A percentile compares a stretch with the other conserved stretches of the same genome.
These are phyloP conservation scores for Gentiana dahurica DNA, from an alignment of 257 asterid species.

Conservation along the genomic window DNA sequence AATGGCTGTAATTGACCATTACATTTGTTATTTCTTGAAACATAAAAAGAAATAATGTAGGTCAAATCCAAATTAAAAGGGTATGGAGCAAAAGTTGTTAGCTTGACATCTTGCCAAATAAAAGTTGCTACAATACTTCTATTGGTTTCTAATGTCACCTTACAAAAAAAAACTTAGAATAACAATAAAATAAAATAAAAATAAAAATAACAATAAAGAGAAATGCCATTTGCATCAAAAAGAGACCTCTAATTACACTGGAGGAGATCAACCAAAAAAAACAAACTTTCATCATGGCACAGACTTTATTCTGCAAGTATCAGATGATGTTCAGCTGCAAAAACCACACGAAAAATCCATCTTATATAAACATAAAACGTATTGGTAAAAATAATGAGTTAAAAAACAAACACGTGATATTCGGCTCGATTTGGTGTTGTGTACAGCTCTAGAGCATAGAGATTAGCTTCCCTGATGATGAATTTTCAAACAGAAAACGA, in stretches of 20 bases:
- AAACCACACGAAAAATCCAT: not conserved
- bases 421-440: no score
- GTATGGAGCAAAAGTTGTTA: slow-evolving; percentile 7
- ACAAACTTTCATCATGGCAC: slow-evolving; percentile 4
- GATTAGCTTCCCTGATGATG: no score
- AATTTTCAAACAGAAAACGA: no score
- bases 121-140: slow-evolving; percentile 5
- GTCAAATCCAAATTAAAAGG: slow-evolving; percentile 3
- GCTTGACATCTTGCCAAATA: slow-evolving; percentile 7
- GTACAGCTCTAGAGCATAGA: no score
- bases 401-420: no score
- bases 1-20: not conserved
- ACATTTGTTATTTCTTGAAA: not conserved
- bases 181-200: not conserved
- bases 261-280: slow-evolving; percentile 10
- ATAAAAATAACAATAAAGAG: slow-evolving; percentile 3
- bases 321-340: slow-evolving; percentile 22
- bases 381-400: no score
- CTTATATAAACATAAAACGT: no score
- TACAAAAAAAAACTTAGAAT: not conserved
- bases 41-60: slow-evolving; percentile 2
- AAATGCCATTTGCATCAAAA: slow-evolving; percentile 15
- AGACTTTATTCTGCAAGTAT: slow-evolving; percentile 11
- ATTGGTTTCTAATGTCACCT: slow-evolving; percentile 1
- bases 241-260: slow-evolving; percentile 15